Evolutionary conservation across 495 filamentous ascomycete genomes (phyloP).

Genomic region (Saxispiralis lemnorum): DNA sequence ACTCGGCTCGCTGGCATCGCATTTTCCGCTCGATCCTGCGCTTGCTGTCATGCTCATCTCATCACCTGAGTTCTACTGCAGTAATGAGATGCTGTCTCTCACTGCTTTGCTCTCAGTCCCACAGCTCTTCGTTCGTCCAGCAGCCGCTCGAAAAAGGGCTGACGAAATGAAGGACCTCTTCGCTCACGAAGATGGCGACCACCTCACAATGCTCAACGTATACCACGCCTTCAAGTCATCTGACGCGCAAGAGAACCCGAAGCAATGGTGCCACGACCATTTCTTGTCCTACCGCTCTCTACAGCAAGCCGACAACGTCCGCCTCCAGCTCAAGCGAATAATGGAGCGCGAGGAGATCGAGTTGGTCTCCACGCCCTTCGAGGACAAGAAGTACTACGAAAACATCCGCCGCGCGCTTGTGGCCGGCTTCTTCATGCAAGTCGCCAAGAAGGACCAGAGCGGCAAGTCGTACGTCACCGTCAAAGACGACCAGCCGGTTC

Average conservation of each 20-base stretch:
- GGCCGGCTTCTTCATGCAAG: slow-evolving; percentile 97
- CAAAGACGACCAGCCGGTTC: slow-evolving; percentile 81
- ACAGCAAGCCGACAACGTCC: slow-evolving; percentile 84
- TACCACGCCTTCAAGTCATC: slow-evolving; percentile 88
- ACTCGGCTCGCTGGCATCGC: slow-evolving; percentile 74
- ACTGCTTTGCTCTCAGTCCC: slow-evolving; percentile 88
- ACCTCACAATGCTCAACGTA: slow-evolving; percentile 89
- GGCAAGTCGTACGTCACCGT: slow-evolving; percentile 83
- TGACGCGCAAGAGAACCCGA: slow-evolving; percentile 53
- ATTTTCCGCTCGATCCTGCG: slow-evolving; percentile 89
- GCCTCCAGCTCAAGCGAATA: slow-evolving; percentile 74
- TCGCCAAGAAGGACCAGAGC: slow-evolving; percentile 69
- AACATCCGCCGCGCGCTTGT: slow-evolving; percentile 93
- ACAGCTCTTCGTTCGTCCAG: slow-evolving; percentile 80
- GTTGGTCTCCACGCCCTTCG: slow-evolving; percentile 72
- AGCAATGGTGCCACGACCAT: slow-evolving; percentile 92
- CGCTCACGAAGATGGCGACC: slow-evolving; percentile 82
- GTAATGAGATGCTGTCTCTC: slow-evolving; percentile 92
- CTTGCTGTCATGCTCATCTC: slow-evolving; percentile 96
- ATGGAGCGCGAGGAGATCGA: slow-evolving; percentile 85
- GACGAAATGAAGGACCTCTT: slow-evolving; percentile 96
- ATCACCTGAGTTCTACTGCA: slow-evolving; percentile 96
- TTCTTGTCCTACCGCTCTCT: slow-evolving; percentile 83
- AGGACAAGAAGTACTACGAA: slow-evolving; percentile 91
- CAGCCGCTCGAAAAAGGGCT: slow-evolving; percentile 66